These are phyloP conservation scores for Capsicum chinense DNA, from an alignment of 257 asterid species.

Conservation along the genomic window DNA sequence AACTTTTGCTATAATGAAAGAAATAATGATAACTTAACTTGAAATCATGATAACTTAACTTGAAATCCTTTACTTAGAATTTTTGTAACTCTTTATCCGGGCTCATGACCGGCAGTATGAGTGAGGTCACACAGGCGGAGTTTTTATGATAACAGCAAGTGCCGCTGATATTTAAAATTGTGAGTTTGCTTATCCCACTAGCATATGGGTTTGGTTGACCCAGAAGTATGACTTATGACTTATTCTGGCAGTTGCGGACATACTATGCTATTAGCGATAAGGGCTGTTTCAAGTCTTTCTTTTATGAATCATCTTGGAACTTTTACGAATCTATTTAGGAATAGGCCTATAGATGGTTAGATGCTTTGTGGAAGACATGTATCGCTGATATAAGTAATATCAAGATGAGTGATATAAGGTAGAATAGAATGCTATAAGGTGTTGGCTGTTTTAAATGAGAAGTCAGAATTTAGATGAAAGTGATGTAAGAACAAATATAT, in stretches of 20 bases:
- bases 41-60: too few species aligned
- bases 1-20: too few species aligned
- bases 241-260: neutral
- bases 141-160: neutral
- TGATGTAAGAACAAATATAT: neutral
- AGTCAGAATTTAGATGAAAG: slow-evolving; percentile 15
- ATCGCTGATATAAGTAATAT: neutral
- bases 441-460: neutral
- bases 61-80: too few species aligned
- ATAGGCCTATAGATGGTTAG: neutral
- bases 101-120: neutral
- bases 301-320: slow-evolving; percentile 7
- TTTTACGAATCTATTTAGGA: neutral
- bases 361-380: neutral
- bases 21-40: too few species aligned
- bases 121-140: neutral
- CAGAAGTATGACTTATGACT: neutral
- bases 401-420: neutral
- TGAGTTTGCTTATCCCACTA: neutral
- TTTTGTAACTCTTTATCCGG: neutral
- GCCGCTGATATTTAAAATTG: neutral
- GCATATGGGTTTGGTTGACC: slow-evolving; percentile 11
- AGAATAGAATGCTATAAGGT: neutral
- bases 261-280: neutral
- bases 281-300: neutral